Evolutionary conservation across 345 rosid species (phyloP).

Genomic region (Trapa incisa): DNA sequence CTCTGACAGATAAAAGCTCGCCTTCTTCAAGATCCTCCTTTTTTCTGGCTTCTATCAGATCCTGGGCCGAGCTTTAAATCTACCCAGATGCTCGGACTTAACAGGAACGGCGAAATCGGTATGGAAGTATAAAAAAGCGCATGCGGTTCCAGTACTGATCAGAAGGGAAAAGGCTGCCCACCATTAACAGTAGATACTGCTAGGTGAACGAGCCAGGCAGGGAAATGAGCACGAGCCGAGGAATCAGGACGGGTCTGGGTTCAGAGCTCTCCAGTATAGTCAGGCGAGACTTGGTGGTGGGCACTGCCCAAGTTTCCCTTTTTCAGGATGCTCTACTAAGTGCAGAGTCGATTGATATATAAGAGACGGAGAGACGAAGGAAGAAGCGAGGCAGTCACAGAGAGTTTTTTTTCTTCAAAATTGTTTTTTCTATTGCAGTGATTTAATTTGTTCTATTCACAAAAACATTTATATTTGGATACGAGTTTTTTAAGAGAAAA

Average conservation of each 20-base stretch:
- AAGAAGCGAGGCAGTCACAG: neutral
- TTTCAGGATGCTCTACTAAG: neutral
- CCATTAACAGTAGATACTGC: neutral
- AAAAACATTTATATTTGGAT: no score
- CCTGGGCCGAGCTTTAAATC: neutral
- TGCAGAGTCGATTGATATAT: neutral
- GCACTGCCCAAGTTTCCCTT: constrained; percentile 2
- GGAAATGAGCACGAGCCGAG: neutral
- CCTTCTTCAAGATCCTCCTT: neutral
- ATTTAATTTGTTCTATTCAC: no score
- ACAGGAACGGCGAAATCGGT: neutral
- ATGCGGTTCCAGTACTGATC: neutral
- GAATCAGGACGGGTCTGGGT: neutral
- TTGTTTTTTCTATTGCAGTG: no score
- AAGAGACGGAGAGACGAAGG: constrained; percentile 2
- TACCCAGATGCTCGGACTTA: neutral
- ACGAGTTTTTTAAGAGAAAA: no score
- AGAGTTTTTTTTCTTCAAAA: no score
- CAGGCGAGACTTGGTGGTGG: neutral
- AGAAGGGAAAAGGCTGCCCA: neutral
- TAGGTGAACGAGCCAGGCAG: neutral
- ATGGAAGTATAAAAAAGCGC: neutral
- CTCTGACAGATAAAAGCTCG: neutral
- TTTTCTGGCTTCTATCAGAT: neutral
- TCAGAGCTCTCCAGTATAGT: neutral